Percentiles rank a stretch among this genome's conserved stretches.
phyloP scores from a whole-genome alignment of 257 asterid species.

The Solanum bukasovii region DNA sequence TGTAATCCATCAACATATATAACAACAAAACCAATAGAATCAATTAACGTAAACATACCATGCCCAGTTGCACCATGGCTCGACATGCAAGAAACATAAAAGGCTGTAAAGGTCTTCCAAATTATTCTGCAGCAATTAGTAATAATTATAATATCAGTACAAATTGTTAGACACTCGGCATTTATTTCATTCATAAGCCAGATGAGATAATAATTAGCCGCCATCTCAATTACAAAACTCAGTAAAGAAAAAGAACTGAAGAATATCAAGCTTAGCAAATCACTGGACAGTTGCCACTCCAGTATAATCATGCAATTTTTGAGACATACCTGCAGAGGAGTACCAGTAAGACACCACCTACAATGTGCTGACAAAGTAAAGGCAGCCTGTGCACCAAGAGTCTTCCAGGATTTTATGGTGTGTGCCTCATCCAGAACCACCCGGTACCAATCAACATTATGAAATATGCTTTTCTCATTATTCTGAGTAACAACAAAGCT shows the following conservation, averaged over 20 bases:
- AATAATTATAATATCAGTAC: background rate
- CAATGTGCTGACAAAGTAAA: conserved; percentile 58
- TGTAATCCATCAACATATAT: background rate
- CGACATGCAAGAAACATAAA: conserved; percentile 80
- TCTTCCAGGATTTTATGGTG: conserved; percentile 62
- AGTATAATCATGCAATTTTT: background rate
- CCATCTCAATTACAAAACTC: background rate
- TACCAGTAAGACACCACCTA: conserved; percentile 89
- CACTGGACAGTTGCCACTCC: background rate
- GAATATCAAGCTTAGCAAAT: background rate
- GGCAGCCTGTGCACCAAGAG: conserved; percentile 69
- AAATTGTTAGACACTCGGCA: too few relatives aligned
- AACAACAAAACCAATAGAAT: background rate
- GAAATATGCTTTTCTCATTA: conserved; percentile 45
- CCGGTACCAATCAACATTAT: conserved; percentile 75
- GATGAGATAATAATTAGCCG: background rate
- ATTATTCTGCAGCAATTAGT: conserved; percentile 47
- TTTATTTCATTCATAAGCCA: background rate
- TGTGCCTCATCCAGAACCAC: conserved; percentile 90
- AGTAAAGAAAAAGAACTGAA: background rate
- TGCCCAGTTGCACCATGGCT: conserved; percentile 97
- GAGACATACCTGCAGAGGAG: conserved; percentile 68
- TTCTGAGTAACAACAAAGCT: conserved; percentile 25
- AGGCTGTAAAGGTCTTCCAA: conserved; percentile 80
- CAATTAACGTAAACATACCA: conserved; percentile 32